These are phyloP conservation scores for Elongisporangium prolatum DNA, from an alignment of 352 stramenopile genomes.

Conservation along the genomic window DNA sequence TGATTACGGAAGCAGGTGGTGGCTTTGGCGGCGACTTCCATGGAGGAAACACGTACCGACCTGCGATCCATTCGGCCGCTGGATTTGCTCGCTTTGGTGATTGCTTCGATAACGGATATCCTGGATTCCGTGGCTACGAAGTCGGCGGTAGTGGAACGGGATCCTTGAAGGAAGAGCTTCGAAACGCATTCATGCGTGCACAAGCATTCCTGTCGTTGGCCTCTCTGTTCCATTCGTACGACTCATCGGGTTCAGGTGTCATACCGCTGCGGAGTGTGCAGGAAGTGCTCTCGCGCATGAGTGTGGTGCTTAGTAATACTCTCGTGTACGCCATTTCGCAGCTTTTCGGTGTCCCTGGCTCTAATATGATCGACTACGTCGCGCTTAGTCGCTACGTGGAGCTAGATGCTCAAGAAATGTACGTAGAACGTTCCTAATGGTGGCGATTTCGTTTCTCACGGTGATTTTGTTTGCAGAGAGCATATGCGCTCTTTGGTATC, in stretches of 20 bases:
- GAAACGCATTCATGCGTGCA: conserved; percentile 39
- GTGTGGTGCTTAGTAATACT: conserved; percentile 28
- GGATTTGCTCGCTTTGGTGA: neutral
- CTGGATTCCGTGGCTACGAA: too few relatives aligned
- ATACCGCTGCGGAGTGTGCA: conserved; percentile 39
- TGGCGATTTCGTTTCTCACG: too few relatives aligned
- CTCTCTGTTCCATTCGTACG: conserved; percentile 49
- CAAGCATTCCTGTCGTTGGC: conserved; percentile 40
- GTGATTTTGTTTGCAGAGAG: conserved; percentile 24
- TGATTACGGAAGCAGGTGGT: conserved; percentile 3
- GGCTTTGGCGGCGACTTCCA: neutral
- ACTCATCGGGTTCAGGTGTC: conserved; percentile 24
- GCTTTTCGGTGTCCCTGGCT: conserved; percentile 31
- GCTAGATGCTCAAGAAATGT: conserved; percentile 51
- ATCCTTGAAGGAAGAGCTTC: conserved; percentile 33
- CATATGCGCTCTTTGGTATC: conserved; percentile 30
- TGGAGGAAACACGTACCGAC: neutral
- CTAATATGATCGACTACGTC: conserved; percentile 47
- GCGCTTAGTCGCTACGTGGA: conserved; percentile 41
- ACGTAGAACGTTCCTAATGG: too few relatives aligned
- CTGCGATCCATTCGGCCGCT: too few relatives aligned
- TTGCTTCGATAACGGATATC: too few relatives aligned
- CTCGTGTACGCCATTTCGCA: conserved; percentile 32
- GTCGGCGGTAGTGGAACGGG: too few relatives aligned
- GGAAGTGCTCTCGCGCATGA: conserved; percentile 38